Conservation (phyloP, 306 rosid genomes). For the Cicer judaicum region DNA sequence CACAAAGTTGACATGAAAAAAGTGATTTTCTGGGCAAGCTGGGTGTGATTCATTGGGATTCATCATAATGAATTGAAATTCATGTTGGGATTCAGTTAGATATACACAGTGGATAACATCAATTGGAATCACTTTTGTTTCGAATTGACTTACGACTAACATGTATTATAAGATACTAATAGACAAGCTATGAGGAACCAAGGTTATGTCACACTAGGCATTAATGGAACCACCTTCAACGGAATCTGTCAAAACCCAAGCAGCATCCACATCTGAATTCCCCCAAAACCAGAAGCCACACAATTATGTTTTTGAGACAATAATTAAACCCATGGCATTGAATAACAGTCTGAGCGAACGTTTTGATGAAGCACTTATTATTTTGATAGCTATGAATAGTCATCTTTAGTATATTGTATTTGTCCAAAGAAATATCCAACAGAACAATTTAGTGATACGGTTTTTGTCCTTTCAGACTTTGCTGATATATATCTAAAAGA, state of each 20-base stretch:
- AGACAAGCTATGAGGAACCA: not conserved
- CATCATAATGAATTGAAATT: not conserved
- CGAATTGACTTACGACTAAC: too few relatives aligned
- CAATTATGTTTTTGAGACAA: constrained; percentile 1
- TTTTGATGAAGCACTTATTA: constrained; percentile 23
- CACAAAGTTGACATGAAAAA: not conserved
- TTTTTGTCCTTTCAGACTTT: constrained; percentile 30
- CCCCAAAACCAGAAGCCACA: constrained; percentile 27
- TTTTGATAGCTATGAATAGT: not conserved
- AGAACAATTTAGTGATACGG: constrained; percentile 7
- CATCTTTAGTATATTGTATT: constrained; percentile 2
- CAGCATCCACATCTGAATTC: constrained; percentile 16
- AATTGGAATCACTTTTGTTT: too few relatives aligned
- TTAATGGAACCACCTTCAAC: constrained; percentile 26
- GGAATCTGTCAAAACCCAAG: constrained; percentile 10
- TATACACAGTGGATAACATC: too few relatives aligned
- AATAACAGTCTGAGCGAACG: not conserved
- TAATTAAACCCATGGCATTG: not conserved
- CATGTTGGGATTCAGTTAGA: not conserved
- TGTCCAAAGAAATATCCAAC: constrained; percentile 8
- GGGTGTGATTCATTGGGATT: not conserved
- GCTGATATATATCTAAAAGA: constrained; percentile 39
- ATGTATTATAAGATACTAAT: not conserved
- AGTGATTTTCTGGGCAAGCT: not conserved
- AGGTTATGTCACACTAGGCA: constrained; percentile 4